Evolutionary conservation across 371 early-diverging fungal genomes (phyloP).

Genomic region (Mortierella sp.): DNA sequence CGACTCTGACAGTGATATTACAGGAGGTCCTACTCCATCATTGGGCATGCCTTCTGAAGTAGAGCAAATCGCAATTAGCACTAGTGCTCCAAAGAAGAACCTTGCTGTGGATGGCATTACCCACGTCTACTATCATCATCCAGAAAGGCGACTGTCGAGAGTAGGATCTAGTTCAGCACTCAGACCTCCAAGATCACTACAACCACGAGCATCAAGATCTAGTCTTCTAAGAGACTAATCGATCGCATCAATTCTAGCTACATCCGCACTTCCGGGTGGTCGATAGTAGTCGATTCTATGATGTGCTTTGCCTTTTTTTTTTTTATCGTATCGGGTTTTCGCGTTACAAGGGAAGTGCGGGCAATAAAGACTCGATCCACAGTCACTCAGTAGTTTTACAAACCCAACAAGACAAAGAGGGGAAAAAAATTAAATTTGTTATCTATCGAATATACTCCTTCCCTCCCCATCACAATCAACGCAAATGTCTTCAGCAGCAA

Average conservation of each 20-base stretch:
- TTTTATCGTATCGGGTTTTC: neutral
- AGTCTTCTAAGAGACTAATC: slow-evolving; percentile 17
- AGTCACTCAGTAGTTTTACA: neutral
- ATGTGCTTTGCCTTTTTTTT: neutral
- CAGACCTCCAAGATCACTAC: slow-evolving; percentile 12
- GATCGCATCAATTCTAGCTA: neutral
- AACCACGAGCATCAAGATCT: slow-evolving; percentile 17
- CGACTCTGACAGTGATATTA: slow-evolving; percentile 25
- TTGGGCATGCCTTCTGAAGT: slow-evolving; percentile 11
- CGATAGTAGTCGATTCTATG: neutral
- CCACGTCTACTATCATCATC: slow-evolving; percentile 69
- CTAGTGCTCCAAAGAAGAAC: slow-evolving; percentile 19
- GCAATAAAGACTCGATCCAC: slow-evolving; percentile 3
- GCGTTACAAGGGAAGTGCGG: neutral
- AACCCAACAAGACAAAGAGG: neutral
- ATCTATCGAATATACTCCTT: slow-evolving; percentile 5
- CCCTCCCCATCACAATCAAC: slow-evolving; percentile 26
- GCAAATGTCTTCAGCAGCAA: slow-evolving; percentile 62
- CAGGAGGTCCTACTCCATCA: slow-evolving; percentile 22
- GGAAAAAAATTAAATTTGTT: neutral
- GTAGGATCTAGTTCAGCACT: slow-evolving; percentile 2
- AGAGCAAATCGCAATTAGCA: neutral
- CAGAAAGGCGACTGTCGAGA: slow-evolving; percentile 64
- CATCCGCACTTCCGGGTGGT: neutral
- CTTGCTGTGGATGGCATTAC: slow-evolving; percentile 41